Evolutionary conservation across 2,329 filamentous ascomycete genomes (phyloP), one percentile per base, ranked within the genome.

Genomic region (Arthrobotrys sphaeroides): DNA sequence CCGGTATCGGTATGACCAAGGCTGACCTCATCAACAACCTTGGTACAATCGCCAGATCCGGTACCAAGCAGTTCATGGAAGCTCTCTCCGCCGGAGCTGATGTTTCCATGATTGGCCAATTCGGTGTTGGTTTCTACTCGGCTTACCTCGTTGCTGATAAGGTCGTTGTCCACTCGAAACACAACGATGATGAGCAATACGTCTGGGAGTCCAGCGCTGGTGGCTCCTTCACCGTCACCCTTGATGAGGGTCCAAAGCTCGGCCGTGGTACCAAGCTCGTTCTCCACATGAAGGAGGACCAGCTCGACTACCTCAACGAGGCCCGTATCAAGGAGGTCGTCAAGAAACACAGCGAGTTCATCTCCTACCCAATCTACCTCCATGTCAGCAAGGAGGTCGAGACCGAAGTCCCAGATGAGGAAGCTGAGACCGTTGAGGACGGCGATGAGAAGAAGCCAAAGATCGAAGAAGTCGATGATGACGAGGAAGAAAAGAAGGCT

Each of bases 291-390:
- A 99, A 99, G 92, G 95, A 99, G 81, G 95, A 99, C 90, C 95
- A 99, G 89, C 88, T 87, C 79, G 95, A 98, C 85, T 99, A 97
- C 90, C 88, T 98, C 80, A 96, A 98, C 86, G 95, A 99, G 91
- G 88, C 88, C 88, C 95, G 94, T 89, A 91, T 99, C 88, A 99
- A 99, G 92, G 95, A 99, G 89, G 94, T 99, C 80, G 94, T 99
- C 88, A 98, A 98, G 93, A 99, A 99, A 92, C 95, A 99, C 91
- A 98, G 95, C 83, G 95, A 99, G 88, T 99, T 99, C 89, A 99
- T 99, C 88, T 98, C 95, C 60, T 99, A 99, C 89, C 95, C 95
- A 83, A 99, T 99, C 91, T 99, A 97, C 89, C 94, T 99, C 80
- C 95, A 99, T 87, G 94, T 99, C 83, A 86, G 91, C 84, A 99